These are phyloP conservation scores for Diatrype stigma DNA, from an alignment of 2,329 filamentous ascomycete species.

Conservation along the genomic window DNA sequence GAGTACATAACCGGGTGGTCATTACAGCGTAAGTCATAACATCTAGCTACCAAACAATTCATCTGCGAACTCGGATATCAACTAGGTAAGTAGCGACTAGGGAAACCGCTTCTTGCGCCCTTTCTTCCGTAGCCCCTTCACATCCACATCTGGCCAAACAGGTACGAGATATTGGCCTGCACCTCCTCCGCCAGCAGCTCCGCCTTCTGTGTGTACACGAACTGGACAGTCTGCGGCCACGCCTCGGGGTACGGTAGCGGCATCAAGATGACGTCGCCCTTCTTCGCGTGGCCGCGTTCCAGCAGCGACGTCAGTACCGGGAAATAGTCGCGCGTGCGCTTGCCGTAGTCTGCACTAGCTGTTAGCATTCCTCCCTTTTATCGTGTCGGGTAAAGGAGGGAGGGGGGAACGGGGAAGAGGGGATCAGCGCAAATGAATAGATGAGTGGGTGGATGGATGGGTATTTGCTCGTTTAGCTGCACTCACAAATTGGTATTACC, in stretches of 20 bases:
- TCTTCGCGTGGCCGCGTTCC: constrained; percentile 46
- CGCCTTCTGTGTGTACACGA: constrained; percentile 50
- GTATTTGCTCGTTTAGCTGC: too few species aligned
- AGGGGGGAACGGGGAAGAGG: background rate
- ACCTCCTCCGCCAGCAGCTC: constrained; percentile 42
- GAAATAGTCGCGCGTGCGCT: constrained; percentile 43
- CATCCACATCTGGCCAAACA: constrained; percentile 44
- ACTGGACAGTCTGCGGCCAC: constrained; percentile 52
- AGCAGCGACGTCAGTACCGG: constrained; percentile 54
- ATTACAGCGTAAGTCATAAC: too few species aligned
- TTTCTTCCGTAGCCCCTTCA: too few species aligned
- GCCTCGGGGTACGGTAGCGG: constrained; percentile 53
- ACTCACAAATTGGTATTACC: too few species aligned
- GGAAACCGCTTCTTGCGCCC: too few species aligned
- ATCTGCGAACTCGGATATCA: too few species aligned
- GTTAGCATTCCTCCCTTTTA: background rate
- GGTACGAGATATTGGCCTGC: constrained; percentile 49
- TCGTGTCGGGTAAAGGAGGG: constrained; percentile 4
- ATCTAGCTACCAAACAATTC: too few species aligned
- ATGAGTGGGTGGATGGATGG: too few species aligned
- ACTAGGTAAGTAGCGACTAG: too few species aligned
- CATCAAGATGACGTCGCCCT: constrained; percentile 52
- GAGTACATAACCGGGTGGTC: too few species aligned
- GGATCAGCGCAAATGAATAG: too few species aligned
- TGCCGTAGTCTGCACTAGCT: constrained; percentile 18